These are phyloP conservation scores for Trypanosoma congolense DNA, from an alignment of 208 protist species.

Conservation along the genomic window DNA sequence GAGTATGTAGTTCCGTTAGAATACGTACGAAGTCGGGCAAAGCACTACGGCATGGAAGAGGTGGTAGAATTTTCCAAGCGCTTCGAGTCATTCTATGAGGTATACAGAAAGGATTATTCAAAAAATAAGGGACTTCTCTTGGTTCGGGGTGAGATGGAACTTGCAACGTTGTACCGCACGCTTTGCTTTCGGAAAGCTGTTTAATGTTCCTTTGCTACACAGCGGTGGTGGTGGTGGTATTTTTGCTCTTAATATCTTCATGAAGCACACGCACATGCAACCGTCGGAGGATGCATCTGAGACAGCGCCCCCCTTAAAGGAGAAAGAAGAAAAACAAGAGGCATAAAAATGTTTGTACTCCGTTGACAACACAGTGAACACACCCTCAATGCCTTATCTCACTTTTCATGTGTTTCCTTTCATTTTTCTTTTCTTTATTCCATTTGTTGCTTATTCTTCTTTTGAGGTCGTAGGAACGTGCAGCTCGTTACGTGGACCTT, in stretches of 20 bases:
- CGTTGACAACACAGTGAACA: no score
- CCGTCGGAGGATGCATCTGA: no score
- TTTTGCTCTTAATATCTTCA: conserved; percentile 2
- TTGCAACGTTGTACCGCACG: conserved; percentile 62
- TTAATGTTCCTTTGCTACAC: background rate
- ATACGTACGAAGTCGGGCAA: conserved; percentile 26
- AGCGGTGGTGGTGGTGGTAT: background rate
- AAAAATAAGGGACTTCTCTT: conserved; percentile 61
- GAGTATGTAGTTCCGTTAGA: conserved; percentile 74
- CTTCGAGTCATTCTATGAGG: conserved; percentile 20
- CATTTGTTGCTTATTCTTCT: no score
- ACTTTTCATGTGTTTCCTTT: conserved; percentile 9
- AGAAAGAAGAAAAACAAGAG: no score
- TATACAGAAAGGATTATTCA: conserved; percentile 34
- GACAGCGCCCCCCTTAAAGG: no score
- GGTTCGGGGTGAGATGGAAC: conserved; percentile 39
- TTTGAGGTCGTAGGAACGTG: no score
- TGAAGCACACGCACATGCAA: no score
- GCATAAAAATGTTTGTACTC: no score
- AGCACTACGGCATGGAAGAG: conserved; percentile 20
- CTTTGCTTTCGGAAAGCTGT: conserved; percentile 49
- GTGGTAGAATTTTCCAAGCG: conserved; percentile 20
- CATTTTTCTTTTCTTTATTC: conserved; percentile 3
- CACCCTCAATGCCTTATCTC: no score
- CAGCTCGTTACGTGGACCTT: no score